A percentile compares a stretch with the other conserved stretches of the same genome.
Conservation (phyloP, 2,329 filamentous ascomycete genomes). For the Plectosphaerella sp. region DNA sequence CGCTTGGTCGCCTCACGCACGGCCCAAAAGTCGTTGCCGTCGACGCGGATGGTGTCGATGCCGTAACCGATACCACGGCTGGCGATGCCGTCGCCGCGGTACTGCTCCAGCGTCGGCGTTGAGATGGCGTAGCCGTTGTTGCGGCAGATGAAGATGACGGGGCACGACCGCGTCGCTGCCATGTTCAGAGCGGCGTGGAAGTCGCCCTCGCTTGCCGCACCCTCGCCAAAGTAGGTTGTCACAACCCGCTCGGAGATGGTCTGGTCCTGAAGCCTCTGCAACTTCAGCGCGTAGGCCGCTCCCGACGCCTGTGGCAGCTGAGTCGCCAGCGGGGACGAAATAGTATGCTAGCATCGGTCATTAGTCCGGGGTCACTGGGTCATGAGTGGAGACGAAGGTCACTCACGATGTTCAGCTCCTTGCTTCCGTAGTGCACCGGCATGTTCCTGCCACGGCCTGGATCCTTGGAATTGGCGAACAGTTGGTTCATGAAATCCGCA, state of each 20-base stretch:
- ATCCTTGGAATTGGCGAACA: constrained; percentile 85
- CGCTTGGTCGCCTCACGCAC: constrained; percentile 74
- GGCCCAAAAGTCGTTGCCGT: constrained; percentile 93
- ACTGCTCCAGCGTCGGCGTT: constrained; percentile 85
- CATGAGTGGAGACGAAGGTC: neutral
- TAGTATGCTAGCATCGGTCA: constrained; percentile 59
- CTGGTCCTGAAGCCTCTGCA: constrained; percentile 71
- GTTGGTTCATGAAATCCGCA: constrained; percentile 89
- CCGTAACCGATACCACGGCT: constrained; percentile 84
- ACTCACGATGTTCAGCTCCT: constrained; percentile 72
- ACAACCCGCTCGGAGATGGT: constrained; percentile 64
- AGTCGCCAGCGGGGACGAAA: constrained; percentile 78
- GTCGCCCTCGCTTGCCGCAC: constrained; percentile 84
- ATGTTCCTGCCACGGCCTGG: constrained; percentile 83
- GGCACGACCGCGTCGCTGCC: constrained; percentile 81
- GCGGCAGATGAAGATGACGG: constrained; percentile 83
- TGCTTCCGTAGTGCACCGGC: constrained; percentile 93
- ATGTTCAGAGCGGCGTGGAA: constrained; percentile 92
- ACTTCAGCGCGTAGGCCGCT: constrained; percentile 81
- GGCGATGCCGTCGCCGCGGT: constrained; percentile 86
- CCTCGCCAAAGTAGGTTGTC: constrained; percentile 86
- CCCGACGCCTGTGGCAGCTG: constrained; percentile 87
- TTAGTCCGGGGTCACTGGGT: neutral
- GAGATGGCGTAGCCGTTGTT: constrained; percentile 93
- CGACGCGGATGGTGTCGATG: constrained; percentile 88